A percentile compares a stretch with the other conserved stretches of the same genome.
Conservation (phyloP, 805 yeast genomes). For the Candida adriatica region DNA sequence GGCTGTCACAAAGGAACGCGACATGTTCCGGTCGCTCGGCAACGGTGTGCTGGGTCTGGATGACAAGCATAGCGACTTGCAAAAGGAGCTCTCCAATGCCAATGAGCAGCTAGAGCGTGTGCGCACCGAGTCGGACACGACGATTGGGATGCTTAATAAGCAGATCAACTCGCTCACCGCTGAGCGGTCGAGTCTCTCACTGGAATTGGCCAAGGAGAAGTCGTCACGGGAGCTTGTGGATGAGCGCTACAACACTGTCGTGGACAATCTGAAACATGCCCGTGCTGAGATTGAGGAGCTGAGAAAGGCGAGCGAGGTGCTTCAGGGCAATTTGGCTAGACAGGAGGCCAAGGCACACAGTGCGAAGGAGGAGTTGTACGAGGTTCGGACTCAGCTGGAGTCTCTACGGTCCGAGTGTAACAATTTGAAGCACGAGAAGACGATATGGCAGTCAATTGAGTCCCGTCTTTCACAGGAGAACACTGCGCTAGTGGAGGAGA, state of each 20-base stretch:
- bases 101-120: slow-evolving; percentile 22
- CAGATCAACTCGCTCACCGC: slow-evolving; percentile 34
- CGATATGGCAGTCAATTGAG: slow-evolving; percentile 42
- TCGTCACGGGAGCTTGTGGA: slow-evolving; percentile 47
- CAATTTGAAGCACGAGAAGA: slow-evolving; percentile 48
- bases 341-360: slow-evolving; percentile 44
- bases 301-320: slow-evolving; percentile 28
- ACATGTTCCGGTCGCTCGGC: slow-evolving; percentile 42
- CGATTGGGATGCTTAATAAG: slow-evolving; percentile 41
- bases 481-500: slow-evolving; percentile 48
- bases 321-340: slow-evolving; percentile 36
- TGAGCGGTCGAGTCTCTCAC: slow-evolving; percentile 39
- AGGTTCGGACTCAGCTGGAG: slow-evolving; percentile 40
- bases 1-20: slow-evolving; percentile 59
- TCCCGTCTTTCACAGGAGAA: slow-evolving; percentile 46
- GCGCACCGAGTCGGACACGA: slow-evolving; percentile 33
- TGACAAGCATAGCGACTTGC: slow-evolving; percentile 12
- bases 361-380: slow-evolving; percentile 48
- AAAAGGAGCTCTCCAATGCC: slow-evolving; percentile 9
- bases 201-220: slow-evolving; percentile 46
- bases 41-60: slow-evolving; percentile 14
- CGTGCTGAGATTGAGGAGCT: slow-evolving; percentile 41
- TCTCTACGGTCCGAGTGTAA: slow-evolving; percentile 37
- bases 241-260: slow-evolving; percentile 40
- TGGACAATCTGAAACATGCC: slow-evolving; percentile 33